Evolutionary conservation across 495 filamentous ascomycete species (phyloP).

Genomic region (Aspergillus leporis): DNA sequence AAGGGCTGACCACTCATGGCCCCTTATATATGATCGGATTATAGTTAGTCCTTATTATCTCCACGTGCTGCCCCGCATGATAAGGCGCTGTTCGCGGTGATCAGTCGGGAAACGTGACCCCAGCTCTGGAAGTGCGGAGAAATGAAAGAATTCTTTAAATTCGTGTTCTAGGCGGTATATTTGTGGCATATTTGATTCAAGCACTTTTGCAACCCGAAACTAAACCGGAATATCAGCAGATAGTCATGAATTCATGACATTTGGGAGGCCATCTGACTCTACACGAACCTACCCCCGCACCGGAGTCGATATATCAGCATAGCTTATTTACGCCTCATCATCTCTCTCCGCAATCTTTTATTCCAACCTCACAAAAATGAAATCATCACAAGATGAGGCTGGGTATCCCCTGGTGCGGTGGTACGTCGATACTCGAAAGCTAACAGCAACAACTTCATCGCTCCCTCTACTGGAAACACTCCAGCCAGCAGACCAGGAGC

Average conservation of each 20-base stretch:
- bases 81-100: conserved; percentile 6
- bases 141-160: background rate
- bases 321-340: background rate
- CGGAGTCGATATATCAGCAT: background rate
- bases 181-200: too few species aligned
- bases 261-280: background rate
- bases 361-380: background rate
- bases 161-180: too few species aligned
- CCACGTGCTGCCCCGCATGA: conserved; percentile 30
- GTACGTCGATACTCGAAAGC: conserved; percentile 46
- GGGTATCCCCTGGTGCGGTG: conserved; percentile 30
- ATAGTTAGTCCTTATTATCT: conserved; percentile 21
- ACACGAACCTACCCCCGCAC: background rate
- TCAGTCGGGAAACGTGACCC: background rate
- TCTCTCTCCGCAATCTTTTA: background rate
- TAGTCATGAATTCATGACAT: background rate
- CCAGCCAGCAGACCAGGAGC: conserved; percentile 34
- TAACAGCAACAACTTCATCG: conserved; percentile 29
- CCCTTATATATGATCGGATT: conserved; percentile 7
- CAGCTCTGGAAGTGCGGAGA: background rate
- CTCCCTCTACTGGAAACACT: conserved; percentile 42
- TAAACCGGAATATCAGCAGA: too few species aligned
- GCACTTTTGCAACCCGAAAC: too few species aligned
- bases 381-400: background rate
- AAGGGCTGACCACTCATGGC: conserved; percentile 10